Conservation (phyloP, 306 rosid species). For the Lablab purpureus region DNA sequence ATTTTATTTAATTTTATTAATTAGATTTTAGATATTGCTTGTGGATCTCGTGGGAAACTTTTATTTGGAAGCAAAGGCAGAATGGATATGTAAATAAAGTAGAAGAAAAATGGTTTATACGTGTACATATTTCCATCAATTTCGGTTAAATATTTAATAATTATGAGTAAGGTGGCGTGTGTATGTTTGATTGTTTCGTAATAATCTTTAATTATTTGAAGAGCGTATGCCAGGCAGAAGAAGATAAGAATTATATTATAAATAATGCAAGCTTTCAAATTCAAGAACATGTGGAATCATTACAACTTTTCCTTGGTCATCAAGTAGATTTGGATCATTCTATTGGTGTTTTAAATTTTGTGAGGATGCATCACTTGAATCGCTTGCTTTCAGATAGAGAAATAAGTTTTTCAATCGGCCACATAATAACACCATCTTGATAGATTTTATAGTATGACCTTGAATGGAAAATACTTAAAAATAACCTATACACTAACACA, state of each 20-base stretch:
- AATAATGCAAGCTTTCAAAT: not conserved
- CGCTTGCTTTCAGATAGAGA: not conserved
- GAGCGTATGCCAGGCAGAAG: not conserved
- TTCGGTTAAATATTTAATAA: too few species aligned
- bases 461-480: too few species aligned
- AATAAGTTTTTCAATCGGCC: too few species aligned
- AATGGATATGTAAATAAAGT: too few species aligned
- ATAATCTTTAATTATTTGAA: not conserved
- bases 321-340: not conserved
- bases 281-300: not conserved
- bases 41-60: not conserved
- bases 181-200: not conserved
- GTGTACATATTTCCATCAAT: not conserved
- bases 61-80: not conserved
- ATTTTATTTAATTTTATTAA: too few species aligned
- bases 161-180: too few species aligned
- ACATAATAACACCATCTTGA: too few species aligned
- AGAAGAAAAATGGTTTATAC: too few species aligned
- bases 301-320: not conserved
- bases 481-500: too few species aligned
- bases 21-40: not conserved
- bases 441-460: too few species aligned
- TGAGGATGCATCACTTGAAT: too few species aligned
- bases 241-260: not conserved
- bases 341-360: too few species aligned